Percentiles rank a stretch among this genome's conserved stretches.
Conservation (phyloP, 1,284 basidiomycete genomes). For the Papiliotrema terrestris region DNA sequence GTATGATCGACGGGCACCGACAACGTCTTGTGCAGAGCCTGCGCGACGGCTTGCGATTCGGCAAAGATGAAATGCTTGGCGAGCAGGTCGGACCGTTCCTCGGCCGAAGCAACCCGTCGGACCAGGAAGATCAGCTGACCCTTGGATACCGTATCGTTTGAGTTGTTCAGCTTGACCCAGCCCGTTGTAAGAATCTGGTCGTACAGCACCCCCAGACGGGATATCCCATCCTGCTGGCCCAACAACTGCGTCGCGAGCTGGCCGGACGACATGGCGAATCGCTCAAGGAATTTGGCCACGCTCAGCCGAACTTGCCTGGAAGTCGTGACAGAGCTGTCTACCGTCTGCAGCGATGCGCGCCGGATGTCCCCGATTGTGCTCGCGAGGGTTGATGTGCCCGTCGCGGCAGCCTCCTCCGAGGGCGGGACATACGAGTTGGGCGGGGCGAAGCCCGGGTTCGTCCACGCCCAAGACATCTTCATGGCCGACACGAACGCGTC, state of each 20-base stretch:
- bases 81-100: conserved; percentile 46
- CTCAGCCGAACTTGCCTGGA: not conserved
- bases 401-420: conserved; percentile 5
- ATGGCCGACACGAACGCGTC: conserved; percentile 51
- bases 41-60: conserved; percentile 45
- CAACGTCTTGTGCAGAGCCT: conserved; percentile 46
- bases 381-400: conserved; percentile 6
- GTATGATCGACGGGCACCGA: conserved; percentile 48
- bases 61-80: conserved; percentile 50
- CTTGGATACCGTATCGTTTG: conserved; percentile 47
- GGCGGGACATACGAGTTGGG: conserved; percentile 9
- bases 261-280: conserved; percentile 39
- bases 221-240: conserved; percentile 40
- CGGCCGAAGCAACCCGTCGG: conserved; percentile 41
- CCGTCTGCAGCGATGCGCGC: conserved; percentile 20
- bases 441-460: conserved; percentile 28
- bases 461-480: conserved; percentile 50
- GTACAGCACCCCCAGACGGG: conserved; percentile 49
- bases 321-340: not conserved
- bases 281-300: conserved; percentile 45
- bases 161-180: conserved; percentile 39
- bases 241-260: conserved; percentile 41
- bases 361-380: conserved; percentile 22
- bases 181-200: conserved; percentile 52
- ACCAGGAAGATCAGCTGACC: conserved; percentile 52